Base-by-base conservation (phyloP, 2,329 filamentous ascomycete species). In the Tricladium varicosporioides region DNA sequence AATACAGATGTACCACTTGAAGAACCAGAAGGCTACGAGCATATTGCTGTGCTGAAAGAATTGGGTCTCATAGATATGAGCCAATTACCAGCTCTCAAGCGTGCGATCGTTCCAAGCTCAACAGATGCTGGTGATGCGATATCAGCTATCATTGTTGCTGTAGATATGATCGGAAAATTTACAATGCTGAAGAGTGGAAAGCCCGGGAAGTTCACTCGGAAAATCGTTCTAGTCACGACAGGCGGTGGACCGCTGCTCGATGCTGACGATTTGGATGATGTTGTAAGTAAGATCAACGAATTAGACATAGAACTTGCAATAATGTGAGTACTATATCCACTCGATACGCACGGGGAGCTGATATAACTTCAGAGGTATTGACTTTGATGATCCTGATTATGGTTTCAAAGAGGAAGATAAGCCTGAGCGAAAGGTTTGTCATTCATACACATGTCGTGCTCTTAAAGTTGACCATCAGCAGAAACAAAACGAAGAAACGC, bases 371-470 rank as follows among this genome's bases (percentile, higher is more conserved):
- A 92, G 88, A 53, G 94, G 94, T 13, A 84, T 96, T 15, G 94
- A 99, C 71, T 97, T 99, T 72, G 92, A 99, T 69, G 92, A 97
- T 70, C 71, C 84, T 1, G 92, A 96, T 1, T 96, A 88, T 69
- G 92, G 92, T 44, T 89, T 91, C 70, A 96, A 96, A 71, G 93
- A 97, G 74, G 92, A 97, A 71, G 83, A 89, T 62, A 99, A 99
- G 70, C 76, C 86, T 15, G 63, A 71, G 0, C 70, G 73, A 51
- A 97, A 97, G 79, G 86, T 87, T 67, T 43, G 53, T 51, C 8
- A 13, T 2, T n/a, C n/a, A n/a, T n/a, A n/a, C n/a, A n/a, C n/a
- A n/a, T n/a, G n/a, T n/a, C n/a, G n/a, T n/a, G n/a, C n/a, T n/a
- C n/a, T n/a, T n/a, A n/a, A n/a, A n/a, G n/a, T n/a, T n/a, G n/a